Conservation (phyloP, 2,329 filamentous ascomycete genomes). For the Onygena corvina region DNA sequence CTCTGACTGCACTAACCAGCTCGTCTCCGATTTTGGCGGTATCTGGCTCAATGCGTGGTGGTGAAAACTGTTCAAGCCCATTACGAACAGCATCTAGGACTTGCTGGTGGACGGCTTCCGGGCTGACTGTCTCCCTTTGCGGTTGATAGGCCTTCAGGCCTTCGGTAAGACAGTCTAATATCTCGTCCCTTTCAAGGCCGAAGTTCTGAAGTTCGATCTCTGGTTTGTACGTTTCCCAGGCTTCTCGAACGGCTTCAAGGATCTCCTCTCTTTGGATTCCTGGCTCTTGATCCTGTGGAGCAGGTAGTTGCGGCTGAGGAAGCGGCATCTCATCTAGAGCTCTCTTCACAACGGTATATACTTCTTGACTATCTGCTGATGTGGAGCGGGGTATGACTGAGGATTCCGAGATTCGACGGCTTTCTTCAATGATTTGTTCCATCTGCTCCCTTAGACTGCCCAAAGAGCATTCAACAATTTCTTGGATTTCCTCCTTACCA, state of each 20-base stretch:
- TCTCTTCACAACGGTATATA: slow-evolving; percentile 72
- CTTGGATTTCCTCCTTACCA: slow-evolving; percentile 58
- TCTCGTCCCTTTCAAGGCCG: slow-evolving; percentile 79
- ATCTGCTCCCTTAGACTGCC: slow-evolving; percentile 75
- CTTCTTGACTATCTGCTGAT: slow-evolving; percentile 66
- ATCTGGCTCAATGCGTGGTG: slow-evolving; percentile 59
- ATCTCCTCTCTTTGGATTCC: slow-evolving; percentile 69
- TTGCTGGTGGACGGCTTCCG: slow-evolving; percentile 64
- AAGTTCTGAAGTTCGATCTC: slow-evolving; percentile 85
- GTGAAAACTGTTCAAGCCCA: slow-evolving; percentile 66
- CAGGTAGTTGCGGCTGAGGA: slow-evolving; percentile 43
- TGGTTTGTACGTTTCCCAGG: slow-evolving; percentile 88
- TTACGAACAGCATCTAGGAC: slow-evolving; percentile 77
- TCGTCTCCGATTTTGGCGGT: slow-evolving; percentile 65
- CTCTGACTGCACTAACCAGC: slow-evolving; percentile 68
- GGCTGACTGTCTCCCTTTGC: slow-evolving; percentile 32
- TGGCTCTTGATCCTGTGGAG: slow-evolving; percentile 36
- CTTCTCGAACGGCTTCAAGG: slow-evolving; percentile 72
- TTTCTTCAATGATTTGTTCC: slow-evolving; percentile 64
- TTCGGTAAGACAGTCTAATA: slow-evolving; percentile 73
- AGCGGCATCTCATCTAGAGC: slow-evolving; percentile 50
- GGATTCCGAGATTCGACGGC: slow-evolving; percentile 55
- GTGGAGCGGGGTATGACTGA: slow-evolving; percentile 50
- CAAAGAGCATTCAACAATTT: slow-evolving; percentile 68
- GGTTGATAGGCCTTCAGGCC: slow-evolving; percentile 63